phyloP scores from a whole-genome alignment of 140 eudicot genomes.

The Artemisia princeps region DNA sequence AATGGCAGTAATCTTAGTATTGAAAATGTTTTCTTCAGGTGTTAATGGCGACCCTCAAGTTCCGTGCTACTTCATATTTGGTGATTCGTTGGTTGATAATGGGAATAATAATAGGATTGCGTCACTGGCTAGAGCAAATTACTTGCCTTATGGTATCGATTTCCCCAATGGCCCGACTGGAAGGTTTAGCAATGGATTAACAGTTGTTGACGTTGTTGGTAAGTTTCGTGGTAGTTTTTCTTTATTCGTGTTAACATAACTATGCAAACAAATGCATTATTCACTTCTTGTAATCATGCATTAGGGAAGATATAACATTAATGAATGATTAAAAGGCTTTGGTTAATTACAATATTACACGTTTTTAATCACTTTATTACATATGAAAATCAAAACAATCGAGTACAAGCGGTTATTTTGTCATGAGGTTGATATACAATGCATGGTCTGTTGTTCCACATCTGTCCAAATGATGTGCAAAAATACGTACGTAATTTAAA shows the following conservation, averaged over 20 bases:
- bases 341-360: too few species aligned
- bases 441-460: too few species aligned
- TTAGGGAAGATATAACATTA: too few species aligned
- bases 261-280: not conserved
- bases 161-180: conserved; percentile 55
- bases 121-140: conserved; percentile 54
- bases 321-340: not conserved
- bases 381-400: too few species aligned
- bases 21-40: conserved; percentile 21
- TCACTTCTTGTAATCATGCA: not conserved
- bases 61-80: conserved; percentile 63
- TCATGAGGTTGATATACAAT: too few species aligned
- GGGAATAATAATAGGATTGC: conserved; percentile 54
- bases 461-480: too few species aligned
- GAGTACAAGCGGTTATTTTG: too few species aligned
- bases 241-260: not conserved
- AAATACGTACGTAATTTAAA: too few species aligned
- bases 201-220: conserved; percentile 52
- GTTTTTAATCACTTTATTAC: too few species aligned
- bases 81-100: conserved; percentile 60
- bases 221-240: conserved; percentile 8
- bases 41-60: conserved; percentile 53
- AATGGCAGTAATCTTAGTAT: conserved; percentile 18
- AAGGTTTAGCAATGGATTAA: conserved; percentile 53
- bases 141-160: conserved; percentile 60